Percentiles rank a stretch among this genome's conserved stretches.
phyloP scores from a whole-genome alignment of 345 rosid genomes.

The Citrus mangshanensis region DNA sequence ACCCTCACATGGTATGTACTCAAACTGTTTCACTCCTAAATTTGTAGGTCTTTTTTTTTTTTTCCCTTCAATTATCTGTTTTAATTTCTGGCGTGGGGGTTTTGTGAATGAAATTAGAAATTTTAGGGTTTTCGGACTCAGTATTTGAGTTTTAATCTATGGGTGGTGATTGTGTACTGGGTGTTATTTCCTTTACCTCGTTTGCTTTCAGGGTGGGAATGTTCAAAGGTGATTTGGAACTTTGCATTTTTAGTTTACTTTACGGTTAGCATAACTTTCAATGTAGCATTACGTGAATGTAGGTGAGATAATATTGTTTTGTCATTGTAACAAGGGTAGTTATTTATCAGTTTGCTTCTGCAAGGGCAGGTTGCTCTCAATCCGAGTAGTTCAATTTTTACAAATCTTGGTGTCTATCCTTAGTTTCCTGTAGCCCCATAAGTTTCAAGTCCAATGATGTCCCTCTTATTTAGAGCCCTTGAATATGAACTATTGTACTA shows the following conservation, averaged over 20 bases:
- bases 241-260: neutral
- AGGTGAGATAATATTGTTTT: neutral
- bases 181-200: neutral
- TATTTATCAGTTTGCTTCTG: neutral
- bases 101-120: neutral
- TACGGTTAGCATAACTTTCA: neutral
- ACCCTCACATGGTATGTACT: constrained; percentile 98
- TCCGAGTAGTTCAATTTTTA: neutral
- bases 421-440: neutral
- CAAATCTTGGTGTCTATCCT: neutral
- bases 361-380: neutral
- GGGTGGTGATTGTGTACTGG: neutral
- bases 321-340: neutral
- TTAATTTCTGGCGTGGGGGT: neutral
- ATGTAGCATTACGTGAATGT: neutral
- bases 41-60: neutral
- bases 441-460: neutral
- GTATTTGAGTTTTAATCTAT: neutral
- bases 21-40: neutral
- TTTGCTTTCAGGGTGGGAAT: neutral
- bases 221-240: neutral
- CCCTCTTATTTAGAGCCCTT: neutral
- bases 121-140: neutral
- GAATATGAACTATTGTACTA: neutral
- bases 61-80: neutral